Evolutionary conservation across 495 filamentous ascomycete genomes (phyloP).

Genomic region (Geoglossum glabrum): DNA sequence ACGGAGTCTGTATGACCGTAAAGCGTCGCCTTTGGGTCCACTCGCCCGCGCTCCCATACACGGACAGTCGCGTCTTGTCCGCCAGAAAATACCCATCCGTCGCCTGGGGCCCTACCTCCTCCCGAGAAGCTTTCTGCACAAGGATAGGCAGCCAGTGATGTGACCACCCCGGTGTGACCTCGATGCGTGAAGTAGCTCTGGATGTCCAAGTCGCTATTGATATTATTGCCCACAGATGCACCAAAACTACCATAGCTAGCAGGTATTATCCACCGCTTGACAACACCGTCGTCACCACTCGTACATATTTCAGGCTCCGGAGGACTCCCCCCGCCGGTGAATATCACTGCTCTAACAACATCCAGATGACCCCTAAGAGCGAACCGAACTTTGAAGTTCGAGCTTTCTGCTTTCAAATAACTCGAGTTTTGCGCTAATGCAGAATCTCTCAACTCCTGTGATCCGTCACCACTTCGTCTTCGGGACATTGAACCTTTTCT

Average conservation of each 20-base stretch:
- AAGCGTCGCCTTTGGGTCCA: conserved; percentile 88
- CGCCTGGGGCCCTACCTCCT: conserved; percentile 62
- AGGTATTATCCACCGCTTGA: conserved; percentile 94
- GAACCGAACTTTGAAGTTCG: conserved; percentile 79
- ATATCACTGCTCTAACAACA: conserved; percentile 80
- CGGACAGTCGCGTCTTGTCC: conserved; percentile 84
- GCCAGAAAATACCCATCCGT: conserved; percentile 96
- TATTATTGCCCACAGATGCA: conserved; percentile 25
- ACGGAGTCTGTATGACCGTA: conserved; percentile 90
- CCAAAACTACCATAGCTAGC: conserved; percentile 44
- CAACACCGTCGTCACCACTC: conserved; percentile 79
- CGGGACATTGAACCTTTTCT: conserved; percentile 62
- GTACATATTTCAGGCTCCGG: conserved; percentile 95
- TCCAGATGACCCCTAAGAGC: conserved; percentile 84
- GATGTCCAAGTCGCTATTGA: conserved; percentile 66
- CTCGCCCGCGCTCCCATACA: conserved; percentile 83
- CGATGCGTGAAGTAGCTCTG: conserved; percentile 84
- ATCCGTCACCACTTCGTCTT: conserved; percentile 36
- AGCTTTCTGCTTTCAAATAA: conserved; percentile 33
- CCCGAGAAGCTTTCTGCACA: conserved; percentile 69
- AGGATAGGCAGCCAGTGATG: conserved; percentile 69
- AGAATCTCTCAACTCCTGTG: conserved; percentile 25
- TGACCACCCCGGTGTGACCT: conserved; percentile 78
- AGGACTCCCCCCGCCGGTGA: conserved; percentile 85
- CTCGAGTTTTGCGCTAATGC: conserved; percentile 14